A percentile compares a stretch with the other conserved stretches of the same genome.
phyloP scores from a whole-genome alignment of 2,329 filamentous ascomycete species.

The Phialocephala sp. region DNA sequence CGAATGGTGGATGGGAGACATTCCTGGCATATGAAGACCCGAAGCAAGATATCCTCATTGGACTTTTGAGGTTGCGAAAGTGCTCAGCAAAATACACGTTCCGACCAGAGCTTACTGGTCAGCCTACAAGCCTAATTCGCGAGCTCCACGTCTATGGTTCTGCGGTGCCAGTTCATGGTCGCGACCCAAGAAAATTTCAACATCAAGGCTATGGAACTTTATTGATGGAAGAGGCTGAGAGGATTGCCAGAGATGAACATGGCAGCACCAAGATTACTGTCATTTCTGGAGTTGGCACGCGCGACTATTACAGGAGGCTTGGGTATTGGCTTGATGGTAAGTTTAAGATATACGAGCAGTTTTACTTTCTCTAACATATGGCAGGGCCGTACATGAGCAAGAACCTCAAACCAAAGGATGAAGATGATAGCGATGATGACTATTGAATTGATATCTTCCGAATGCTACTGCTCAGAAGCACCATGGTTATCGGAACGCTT shows the following conservation, averaged over 20 bases:
- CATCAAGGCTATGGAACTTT: conserved; percentile 97
- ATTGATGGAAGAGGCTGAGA: conserved; percentile 96
- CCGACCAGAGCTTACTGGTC: conserved; percentile 81
- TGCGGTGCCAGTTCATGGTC: conserved; percentile 94
- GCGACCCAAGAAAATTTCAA: conserved; percentile 96
- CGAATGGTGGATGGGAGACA: conserved; percentile 98
- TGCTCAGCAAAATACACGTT: conserved; percentile 93
- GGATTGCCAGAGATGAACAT: conserved; percentile 93
- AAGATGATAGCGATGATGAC: conserved; percentile 42
- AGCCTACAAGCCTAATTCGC: conserved; percentile 89
- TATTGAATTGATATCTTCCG: conserved; percentile 20
- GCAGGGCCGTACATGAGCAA: conserved; percentile 45
- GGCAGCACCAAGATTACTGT: conserved; percentile 93
- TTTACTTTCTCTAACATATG: conserved; percentile 15
- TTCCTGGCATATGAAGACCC: conserved; percentile 98
- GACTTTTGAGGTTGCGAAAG: conserved; percentile 84
- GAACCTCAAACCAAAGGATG: conserved; percentile 38
- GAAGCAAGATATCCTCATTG: conserved; percentile 97
- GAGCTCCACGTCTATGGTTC: conserved; percentile 97
- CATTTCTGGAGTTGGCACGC: conserved; percentile 95
- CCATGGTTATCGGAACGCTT: background rate
- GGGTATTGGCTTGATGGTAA: conserved; percentile 94
- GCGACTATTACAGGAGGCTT: conserved; percentile 92
- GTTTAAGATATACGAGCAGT: conserved; percentile 59
- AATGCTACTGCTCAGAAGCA: background rate